Base-by-base conservation (phyloP, 257 asterid genomes). In the Nemophila menziesii region DNA sequence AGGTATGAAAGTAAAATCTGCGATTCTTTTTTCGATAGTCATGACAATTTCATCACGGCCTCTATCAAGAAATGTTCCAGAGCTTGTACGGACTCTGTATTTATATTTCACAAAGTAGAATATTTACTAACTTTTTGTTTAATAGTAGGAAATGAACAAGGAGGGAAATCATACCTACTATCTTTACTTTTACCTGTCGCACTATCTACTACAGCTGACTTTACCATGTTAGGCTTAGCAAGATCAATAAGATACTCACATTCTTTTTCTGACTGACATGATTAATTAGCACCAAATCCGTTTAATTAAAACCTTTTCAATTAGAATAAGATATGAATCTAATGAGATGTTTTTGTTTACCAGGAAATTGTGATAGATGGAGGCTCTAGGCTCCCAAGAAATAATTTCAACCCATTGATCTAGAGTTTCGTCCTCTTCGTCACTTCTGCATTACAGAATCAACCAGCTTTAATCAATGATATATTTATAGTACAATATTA, bases 321-420 rank as follows among this genome's bases (percentile, higher is more conserved):
- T 9, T 4, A 24, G 33, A 24, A 24, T 24, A 24, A 24, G 9
- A 24, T n/a, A n/a, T n/a, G n/a, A n/a, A n/a, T n/a, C n/a, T n/a
- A n/a, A n/a, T n/a, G n/a, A n/a, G n/a, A n/a, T n/a, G n/a, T n/a
- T n/a, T n/a, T 19, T 18, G 20, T 40, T 41, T 65, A 90, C 98
- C 98, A 90, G 55, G 59, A 90, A 90, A 49, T 81, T 74, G 40
- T 85, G 98, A 65, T 62, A 84, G 56, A 90, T 19, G 47, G 53
- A 65, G 58, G 98, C 98, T 63, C 98, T 79, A 3, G 98, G 98
- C 71, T 85, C 99, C 96, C 86, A 77, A 22, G 96, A 85, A 51
- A 90, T 63, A 51, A 85, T 60, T 71, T 90, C 99, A 51, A 69
- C 92, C 99, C 99, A 90, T 57, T 75, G 92, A 73, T 81, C 96